Evolutionary conservation across 345 rosid species (phyloP).

Genomic region (Sapria himalayana): DNA sequence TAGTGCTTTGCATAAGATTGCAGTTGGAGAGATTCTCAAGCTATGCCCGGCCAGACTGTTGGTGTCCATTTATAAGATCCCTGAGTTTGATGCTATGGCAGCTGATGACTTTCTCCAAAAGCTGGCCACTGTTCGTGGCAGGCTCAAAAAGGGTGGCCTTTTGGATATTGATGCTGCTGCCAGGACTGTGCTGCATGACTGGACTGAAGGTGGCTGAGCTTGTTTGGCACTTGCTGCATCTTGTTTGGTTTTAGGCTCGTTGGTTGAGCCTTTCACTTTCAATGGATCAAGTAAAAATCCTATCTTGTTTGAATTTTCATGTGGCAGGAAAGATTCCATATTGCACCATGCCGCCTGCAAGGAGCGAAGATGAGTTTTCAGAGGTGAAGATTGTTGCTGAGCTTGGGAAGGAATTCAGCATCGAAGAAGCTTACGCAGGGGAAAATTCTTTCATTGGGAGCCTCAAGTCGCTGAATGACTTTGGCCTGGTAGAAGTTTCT

Average conservation of each 20-base stretch:
- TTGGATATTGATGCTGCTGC: constrained; percentile 81
- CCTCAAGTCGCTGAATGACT: constrained; percentile 50
- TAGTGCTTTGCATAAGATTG: not conserved
- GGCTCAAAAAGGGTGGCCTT: constrained; percentile 88
- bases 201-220: constrained; percentile 93
- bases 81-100: constrained; percentile 41
- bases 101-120: constrained; percentile 82
- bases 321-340: constrained; percentile 72
- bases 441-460: constrained; percentile 82
- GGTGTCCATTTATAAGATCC: constrained; percentile 64
- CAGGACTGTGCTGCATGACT: constrained; percentile 69
- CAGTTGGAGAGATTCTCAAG: constrained; percentile 86
- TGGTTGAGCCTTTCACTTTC: too few relatives aligned
- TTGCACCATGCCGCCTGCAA: constrained; percentile 64
- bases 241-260: too few relatives aligned
- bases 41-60: constrained; percentile 40
- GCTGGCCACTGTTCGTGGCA: constrained; percentile 75
- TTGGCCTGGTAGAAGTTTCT: constrained; percentile 58
- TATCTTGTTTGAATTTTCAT: constrained; percentile 5
- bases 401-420: constrained; percentile 56
- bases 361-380: constrained; percentile 44
- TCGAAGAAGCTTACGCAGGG: constrained; percentile 61
- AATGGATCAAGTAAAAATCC: too few relatives aligned
- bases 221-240: too few relatives aligned
- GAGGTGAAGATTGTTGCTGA: constrained; percentile 56